Conservation (phyloP, 805 yeast genomes). For the Saccharomycopsis javanensis region DNA sequence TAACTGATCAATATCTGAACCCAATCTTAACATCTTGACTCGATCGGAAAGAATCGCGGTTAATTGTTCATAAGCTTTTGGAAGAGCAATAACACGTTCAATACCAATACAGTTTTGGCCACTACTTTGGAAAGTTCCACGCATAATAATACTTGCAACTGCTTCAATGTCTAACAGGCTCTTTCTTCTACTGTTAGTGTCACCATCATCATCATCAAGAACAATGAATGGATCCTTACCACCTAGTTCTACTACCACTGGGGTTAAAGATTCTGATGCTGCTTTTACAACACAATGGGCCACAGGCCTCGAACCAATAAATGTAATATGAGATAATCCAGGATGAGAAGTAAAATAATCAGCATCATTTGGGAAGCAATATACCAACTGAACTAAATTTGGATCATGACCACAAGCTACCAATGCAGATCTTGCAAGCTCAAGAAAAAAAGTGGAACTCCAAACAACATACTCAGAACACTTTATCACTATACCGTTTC, state of each 20-base stretch:
- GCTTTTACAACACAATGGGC: conserved; percentile 80
- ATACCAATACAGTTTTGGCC: conserved; percentile 99
- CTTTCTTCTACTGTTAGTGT: conserved; percentile 23
- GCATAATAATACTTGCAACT: conserved; percentile 71
- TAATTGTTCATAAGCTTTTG: conserved; percentile 53
- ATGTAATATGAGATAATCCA: conserved; percentile 78
- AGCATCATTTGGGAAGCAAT: conserved; percentile 85
- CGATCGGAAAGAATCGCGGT: conserved; percentile 48
- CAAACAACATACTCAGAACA: conserved; percentile 95
- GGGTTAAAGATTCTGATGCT: conserved; percentile 82
- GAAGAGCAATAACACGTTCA: conserved; percentile 82
- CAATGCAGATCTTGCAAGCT: conserved; percentile 62
- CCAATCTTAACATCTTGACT: conserved; percentile 57
- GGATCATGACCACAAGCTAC: conserved; percentile 68
- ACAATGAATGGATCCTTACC: conserved; percentile 92
- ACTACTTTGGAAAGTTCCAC: conserved; percentile 95
- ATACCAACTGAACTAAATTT: conserved; percentile 76
- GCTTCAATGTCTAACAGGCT: conserved; percentile 30
- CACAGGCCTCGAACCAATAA: conserved; percentile 92
- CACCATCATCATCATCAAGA: conserved; percentile 68
- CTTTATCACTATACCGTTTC: conserved; percentile 83
- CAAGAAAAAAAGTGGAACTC: conserved; percentile 77
- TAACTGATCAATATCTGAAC: conserved; percentile 85
- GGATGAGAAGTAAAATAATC: conserved; percentile 79
- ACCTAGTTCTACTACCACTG: conserved; percentile 92